These are phyloP conservation scores for Plasmodium cynomolgi DNA, from an alignment of 169 alveolate genomes.

Conservation along the genomic window DNA sequence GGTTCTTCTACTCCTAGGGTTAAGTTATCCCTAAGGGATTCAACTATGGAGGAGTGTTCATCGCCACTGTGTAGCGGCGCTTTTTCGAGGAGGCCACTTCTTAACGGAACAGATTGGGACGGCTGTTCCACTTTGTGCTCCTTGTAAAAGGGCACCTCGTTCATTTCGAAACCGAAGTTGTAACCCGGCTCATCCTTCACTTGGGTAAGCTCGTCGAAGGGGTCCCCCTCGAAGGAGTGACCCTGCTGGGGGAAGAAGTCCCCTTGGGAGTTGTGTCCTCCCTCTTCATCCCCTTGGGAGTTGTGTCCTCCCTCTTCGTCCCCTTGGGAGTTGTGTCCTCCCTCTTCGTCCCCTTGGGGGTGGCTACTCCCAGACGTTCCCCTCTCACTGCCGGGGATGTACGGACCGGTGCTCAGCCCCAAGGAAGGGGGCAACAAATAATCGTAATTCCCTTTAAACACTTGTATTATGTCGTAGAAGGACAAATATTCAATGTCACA, in stretches of 20 bases:
- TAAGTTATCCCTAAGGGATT: not conserved
- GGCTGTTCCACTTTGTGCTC: not conserved
- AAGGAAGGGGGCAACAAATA: not conserved
- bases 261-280: not conserved
- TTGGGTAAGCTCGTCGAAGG: not conserved
- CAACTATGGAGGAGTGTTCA: not conserved
- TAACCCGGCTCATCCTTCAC: not conserved
- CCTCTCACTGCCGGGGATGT: not conserved
- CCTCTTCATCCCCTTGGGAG: not conserved
- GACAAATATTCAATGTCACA: conserved; percentile 48
- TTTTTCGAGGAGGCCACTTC: not conserved
- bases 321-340: not conserved
- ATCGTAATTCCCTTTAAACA: conserved; percentile 63
- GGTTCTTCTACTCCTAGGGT: not conserved
- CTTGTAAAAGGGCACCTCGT: not conserved
- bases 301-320: not conserved
- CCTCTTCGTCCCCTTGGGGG: not conserved
- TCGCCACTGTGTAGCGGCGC: not conserved
- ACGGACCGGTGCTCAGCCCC: not conserved
- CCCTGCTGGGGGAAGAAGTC: not conserved
- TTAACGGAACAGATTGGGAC: not conserved
- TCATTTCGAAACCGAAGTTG: not conserved
- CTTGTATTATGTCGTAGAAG: conserved; percentile 43
- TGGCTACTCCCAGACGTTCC: not conserved
- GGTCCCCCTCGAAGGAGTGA: not conserved